These are phyloP conservation scores for Apiotrichum montevideense DNA, from an alignment of 1,284 basidiomycete genomes.

Conservation along the genomic window DNA sequence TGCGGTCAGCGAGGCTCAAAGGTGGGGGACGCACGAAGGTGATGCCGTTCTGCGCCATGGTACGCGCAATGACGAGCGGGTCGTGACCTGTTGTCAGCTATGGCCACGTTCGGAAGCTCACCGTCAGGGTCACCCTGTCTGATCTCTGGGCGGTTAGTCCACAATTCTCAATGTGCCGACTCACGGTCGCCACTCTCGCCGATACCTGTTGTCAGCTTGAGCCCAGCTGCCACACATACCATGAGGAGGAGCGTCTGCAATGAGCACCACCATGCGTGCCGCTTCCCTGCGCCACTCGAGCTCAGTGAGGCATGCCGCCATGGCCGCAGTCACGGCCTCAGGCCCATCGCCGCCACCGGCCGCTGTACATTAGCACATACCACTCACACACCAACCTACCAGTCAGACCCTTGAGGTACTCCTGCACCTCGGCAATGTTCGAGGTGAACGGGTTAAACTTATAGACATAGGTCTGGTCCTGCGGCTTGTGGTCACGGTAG, in stretches of 20 bases:
- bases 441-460: conserved; percentile 93
- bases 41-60: conserved; percentile 86
- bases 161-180: background rate
- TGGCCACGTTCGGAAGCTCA: conserved; percentile 10
- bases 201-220: conserved; percentile 30
- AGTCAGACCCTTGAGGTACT: conserved; percentile 59
- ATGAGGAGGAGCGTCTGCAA: conserved; percentile 96
- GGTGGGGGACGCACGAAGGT: conserved; percentile 59
- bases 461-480: conserved; percentile 87
- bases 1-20: conserved; percentile 38
- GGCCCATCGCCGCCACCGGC: conserved; percentile 96
- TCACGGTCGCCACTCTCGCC: conserved; percentile 42
- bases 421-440: conserved; percentile 79
- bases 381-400: conserved; percentile 24
- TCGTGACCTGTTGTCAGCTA: conserved; percentile 57
- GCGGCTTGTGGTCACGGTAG: conserved; percentile 89
- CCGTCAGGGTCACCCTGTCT: conserved; percentile 85
- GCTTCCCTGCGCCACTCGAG: conserved; percentile 88
- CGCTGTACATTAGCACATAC: conserved; percentile 55
- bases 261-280: conserved; percentile 90
- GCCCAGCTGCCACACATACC: conserved; percentile 46
- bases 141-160: conserved; percentile 56
- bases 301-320: conserved; percentile 70
- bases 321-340: conserved; percentile 91
- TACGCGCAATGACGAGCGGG: conserved; percentile 76